Evolutionary conservation across 2,329 filamentous ascomycete genomes (phyloP).

Genomic region (Fonsecaea pugnacius): DNA sequence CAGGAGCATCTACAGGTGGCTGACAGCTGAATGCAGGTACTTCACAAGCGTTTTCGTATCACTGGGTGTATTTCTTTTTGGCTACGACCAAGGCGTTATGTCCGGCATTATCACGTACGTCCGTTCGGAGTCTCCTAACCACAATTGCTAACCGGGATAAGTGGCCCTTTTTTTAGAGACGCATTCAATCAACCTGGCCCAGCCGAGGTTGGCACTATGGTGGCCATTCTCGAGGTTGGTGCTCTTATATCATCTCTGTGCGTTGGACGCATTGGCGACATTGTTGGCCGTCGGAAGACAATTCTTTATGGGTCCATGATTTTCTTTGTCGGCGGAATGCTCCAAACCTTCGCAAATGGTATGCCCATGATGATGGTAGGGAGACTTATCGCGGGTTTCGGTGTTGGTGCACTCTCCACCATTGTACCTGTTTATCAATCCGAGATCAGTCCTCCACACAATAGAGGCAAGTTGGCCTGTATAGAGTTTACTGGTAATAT

Average conservation of each 20-base stretch:
- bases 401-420: constrained; percentile 85
- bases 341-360: constrained; percentile 79
- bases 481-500: constrained; percentile 99
- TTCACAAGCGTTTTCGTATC: constrained; percentile 83
- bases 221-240: constrained; percentile 92
- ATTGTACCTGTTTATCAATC: constrained; percentile 94
- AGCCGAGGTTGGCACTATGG: constrained; percentile 93
- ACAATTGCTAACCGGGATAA: constrained; percentile 46
- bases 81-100: constrained; percentile 69
- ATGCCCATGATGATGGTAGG: constrained; percentile 89
- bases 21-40: constrained; percentile 63
- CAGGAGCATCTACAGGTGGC: constrained; percentile 29
- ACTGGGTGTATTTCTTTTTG: constrained; percentile 67
- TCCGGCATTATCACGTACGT: constrained; percentile 70
- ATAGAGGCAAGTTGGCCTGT: constrained; percentile 91
- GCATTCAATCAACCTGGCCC: constrained; percentile 89
- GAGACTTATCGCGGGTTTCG: constrained; percentile 80
- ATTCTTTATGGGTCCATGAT: constrained; percentile 93
- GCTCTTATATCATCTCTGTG: constrained; percentile 86
- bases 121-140: background rate
- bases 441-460: constrained; percentile 94
- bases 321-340: constrained; percentile 79
- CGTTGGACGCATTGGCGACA: constrained; percentile 86
- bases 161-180: constrained; percentile 83
- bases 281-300: constrained; percentile 84